Evolutionary conservation across 2,329 filamentous ascomycete genomes (phyloP).

Genomic region (Microcyclosporella mali): DNA sequence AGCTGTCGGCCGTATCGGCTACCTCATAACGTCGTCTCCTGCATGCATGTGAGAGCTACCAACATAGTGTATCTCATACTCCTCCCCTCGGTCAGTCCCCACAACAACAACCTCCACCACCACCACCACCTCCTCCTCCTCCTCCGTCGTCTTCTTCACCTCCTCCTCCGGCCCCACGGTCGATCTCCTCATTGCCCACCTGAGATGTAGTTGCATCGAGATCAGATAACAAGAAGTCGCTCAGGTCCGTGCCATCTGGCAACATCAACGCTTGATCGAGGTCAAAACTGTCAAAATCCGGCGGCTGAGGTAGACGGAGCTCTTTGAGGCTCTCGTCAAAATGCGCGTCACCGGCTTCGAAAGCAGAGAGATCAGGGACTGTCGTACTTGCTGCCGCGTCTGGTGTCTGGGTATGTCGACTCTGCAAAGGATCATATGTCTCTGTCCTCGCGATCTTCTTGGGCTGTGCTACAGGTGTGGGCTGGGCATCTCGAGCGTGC

Average conservation of each 20-base stretch:
- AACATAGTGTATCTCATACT: too few species aligned
- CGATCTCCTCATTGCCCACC: neutral
- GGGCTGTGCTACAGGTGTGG: conserved; percentile 10
- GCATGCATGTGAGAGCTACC: too few species aligned
- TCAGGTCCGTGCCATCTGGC: conserved; percentile 16
- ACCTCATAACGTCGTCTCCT: too few species aligned
- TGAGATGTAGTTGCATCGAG: conserved; percentile 7
- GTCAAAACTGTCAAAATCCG: conserved; percentile 5
- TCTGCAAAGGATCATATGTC: neutral
- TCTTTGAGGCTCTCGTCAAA: conserved; percentile 5
- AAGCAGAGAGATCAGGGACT: neutral
- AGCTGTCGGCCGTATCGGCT: too few species aligned
- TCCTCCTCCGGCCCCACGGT: neutral
- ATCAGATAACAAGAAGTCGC: conserved; percentile 21
- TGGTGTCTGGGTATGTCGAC: neutral
- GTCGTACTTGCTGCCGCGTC: neutral
- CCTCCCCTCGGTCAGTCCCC: neutral
- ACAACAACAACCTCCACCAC: conserved; percentile 10
- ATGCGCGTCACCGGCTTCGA: conserved; percentile 1
- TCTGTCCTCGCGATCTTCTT: conserved; percentile 14
- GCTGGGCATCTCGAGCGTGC: conserved; percentile 25
- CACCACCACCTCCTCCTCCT: conserved; percentile 3
- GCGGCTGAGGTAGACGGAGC: conserved; percentile 4
- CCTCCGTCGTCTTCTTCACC: neutral
- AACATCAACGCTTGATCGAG: conserved; percentile 8